A percentile compares a stretch with the other conserved stretches of the same genome.
These are phyloP conservation scores for Stevia rebaudiana DNA, from an alignment of 140 eudicot species.

Conservation along the genomic window DNA sequence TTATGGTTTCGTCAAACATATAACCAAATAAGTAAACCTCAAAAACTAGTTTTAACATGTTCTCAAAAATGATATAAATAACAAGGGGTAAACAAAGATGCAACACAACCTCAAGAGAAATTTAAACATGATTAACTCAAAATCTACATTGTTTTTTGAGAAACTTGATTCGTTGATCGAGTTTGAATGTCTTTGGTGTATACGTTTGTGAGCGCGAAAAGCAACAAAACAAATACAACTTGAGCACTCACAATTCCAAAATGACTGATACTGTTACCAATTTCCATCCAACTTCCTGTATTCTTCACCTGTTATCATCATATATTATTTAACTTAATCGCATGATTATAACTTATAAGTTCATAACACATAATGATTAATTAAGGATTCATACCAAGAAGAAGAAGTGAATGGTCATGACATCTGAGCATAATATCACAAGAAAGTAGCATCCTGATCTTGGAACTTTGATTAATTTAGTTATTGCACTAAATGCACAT, in stretches of 20 bases:
- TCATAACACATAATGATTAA: neutral
- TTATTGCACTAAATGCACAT: slow-evolving; percentile 92
- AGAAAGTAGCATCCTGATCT: slow-evolving; percentile 86
- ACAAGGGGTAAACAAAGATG: slow-evolving; percentile 8
- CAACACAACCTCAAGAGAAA: neutral
- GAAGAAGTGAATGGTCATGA: slow-evolving; percentile 98
- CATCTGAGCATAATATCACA: slow-evolving; percentile 85
- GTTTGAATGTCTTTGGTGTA: slow-evolving; percentile 78
- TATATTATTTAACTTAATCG: neutral
- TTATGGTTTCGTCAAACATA: neutral
- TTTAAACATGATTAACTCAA: neutral
- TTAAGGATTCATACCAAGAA: slow-evolving; percentile 60
- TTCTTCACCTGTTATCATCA: slow-evolving; percentile 57
- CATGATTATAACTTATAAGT: neutral
- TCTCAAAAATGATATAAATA: neutral
- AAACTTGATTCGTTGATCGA: slow-evolving; percentile 34
- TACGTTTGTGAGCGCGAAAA: slow-evolving; percentile 75
- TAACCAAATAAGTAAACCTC: neutral
- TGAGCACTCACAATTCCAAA: slow-evolving; percentile 99
- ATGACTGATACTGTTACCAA: slow-evolving; percentile 97
- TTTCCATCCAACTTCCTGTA: slow-evolving; percentile 99
- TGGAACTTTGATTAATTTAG: slow-evolving; percentile 72
- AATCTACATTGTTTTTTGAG: slow-evolving; percentile 44
- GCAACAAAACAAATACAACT: slow-evolving; percentile 86
- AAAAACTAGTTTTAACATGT: slow-evolving; percentile 18